Evolutionary conservation across 176 grass and related monocot genomes (phyloP), one percentile per base, ranked within the genome.

Genomic region (Areca catechu): DNA sequence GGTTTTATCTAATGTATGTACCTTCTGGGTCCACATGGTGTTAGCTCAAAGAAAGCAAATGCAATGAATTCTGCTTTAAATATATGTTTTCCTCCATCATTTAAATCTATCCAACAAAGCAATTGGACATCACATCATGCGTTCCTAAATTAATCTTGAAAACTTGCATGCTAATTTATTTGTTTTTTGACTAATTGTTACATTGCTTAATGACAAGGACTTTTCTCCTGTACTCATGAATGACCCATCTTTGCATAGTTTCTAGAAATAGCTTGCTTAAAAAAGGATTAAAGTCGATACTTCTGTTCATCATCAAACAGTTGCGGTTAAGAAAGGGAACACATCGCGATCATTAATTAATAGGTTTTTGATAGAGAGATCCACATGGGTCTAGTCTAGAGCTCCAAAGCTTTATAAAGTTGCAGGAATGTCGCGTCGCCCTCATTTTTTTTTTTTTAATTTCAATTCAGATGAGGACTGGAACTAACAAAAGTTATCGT

Each of bases 251-350:
- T 6, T 16, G 56, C 24, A 29, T 16, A 58, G 56, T 58, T 17
- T 60, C 25, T 17, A 34, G 10, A 29, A 34, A 59, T 29, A 60
- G 57, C 28, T 60, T 60, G 57, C 57, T 60, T 60, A 34, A 60
- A 17, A n/a, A 60, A 60, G 17, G 15, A 60, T 24, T 25, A 34
- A 60, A 60, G 57, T 60, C 24, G 19, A 30, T 29, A 12, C 34
- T 43, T 43, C 29, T n/a, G 37, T 60, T 60, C 57, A 30, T 19
- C 1, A 17, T 37, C 16, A 7, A 60, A 29, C 1, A 16, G 24
- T 60, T 60, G 25, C 17, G 5, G 23, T 23, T 25, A 9, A 60
- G 29, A 34, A 55, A 55, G 21, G 53, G 2, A 55, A 19, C 7
- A 55, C 21, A 43, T 43, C 3, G 34, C 34, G 1, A 43, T 43